Conservation (phyloP, 2,329 filamentous ascomycete species). For the Domatiomyces globalis region DNA sequence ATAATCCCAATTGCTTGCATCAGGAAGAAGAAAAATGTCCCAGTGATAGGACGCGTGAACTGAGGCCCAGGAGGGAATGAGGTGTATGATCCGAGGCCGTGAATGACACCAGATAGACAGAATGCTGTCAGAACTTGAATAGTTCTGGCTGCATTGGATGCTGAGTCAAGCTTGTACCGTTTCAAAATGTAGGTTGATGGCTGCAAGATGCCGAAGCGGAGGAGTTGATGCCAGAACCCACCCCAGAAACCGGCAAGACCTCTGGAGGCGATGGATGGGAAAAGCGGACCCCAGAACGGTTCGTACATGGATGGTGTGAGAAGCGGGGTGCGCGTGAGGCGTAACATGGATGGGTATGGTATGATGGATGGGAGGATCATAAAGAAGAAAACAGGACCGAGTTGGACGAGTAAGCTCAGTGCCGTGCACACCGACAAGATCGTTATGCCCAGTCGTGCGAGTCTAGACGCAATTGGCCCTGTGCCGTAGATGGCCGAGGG, state of each 20-base stretch:
- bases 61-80: slow-evolving; percentile 35
- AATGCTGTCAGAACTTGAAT: slow-evolving; percentile 45
- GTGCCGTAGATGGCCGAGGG: slow-evolving; percentile 6
- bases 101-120: slow-evolving; percentile 51
- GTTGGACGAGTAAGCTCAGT: slow-evolving; percentile 46
- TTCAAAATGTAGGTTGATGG: slow-evolving; percentile 17
- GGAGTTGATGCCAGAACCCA: slow-evolving; percentile 80
- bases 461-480: slow-evolving; percentile 25
- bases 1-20: slow-evolving; percentile 53
- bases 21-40: slow-evolving; percentile 54
- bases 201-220: slow-evolving; percentile 47
- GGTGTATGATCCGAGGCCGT: slow-evolving; percentile 56
- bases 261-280: slow-evolving; percentile 37
- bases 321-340: slow-evolving; percentile 46
- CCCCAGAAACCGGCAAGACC: slow-evolving; percentile 76
- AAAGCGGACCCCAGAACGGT: slow-evolving; percentile 37
- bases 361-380: slow-evolving; percentile 38
- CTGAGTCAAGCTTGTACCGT: slow-evolving; percentile 4
- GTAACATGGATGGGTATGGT: slow-evolving; percentile 36
- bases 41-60: slow-evolving; percentile 40
- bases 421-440: slow-evolving; percentile 45
- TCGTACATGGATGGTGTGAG: slow-evolving; percentile 49
- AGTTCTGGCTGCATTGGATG: slow-evolving; percentile 21
- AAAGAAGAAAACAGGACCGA: slow-evolving; percentile 48
- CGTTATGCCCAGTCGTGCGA: slow-evolving; percentile 44